These are phyloP conservation scores for Nicotiana otophora DNA, from an alignment of 257 asterid genomes.

Conservation along the genomic window DNA sequence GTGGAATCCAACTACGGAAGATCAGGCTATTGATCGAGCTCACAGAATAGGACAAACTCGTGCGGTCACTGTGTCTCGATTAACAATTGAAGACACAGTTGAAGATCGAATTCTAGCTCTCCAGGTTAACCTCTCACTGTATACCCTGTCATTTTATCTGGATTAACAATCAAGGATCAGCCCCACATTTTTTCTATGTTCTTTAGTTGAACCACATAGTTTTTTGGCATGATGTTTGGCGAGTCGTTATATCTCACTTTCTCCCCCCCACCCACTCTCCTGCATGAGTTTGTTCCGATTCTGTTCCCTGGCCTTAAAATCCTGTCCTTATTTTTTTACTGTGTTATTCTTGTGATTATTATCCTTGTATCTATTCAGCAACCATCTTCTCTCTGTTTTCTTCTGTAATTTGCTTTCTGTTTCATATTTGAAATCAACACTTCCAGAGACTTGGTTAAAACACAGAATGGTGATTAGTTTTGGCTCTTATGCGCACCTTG, in stretches of 20 bases:
- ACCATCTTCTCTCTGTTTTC: background rate
- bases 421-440: background rate
- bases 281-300: background rate
- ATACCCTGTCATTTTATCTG: background rate
- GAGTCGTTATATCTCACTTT: background rate
- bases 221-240: background rate
- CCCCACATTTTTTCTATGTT: background rate
- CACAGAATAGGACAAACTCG: constrained; percentile 98
- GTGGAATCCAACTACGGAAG: constrained; percentile 99
- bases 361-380: background rate
- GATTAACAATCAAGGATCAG: background rate
- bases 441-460: background rate
- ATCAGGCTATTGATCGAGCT: constrained; percentile 97
- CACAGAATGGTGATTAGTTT: background rate
- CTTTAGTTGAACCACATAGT: background rate
- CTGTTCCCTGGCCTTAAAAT: background rate
- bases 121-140: constrained; percentile 48
- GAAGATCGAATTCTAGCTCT: constrained; percentile 96
- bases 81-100: constrained; percentile 81
- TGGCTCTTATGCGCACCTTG: too few species aligned
- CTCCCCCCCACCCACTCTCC: too few species aligned
- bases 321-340: background rate
- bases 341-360: background rate
- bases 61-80: constrained; percentile 80
- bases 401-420: background rate